Conservation (phyloP, 2,329 filamentous ascomycete species). For the Fusarium devonianum region DNA sequence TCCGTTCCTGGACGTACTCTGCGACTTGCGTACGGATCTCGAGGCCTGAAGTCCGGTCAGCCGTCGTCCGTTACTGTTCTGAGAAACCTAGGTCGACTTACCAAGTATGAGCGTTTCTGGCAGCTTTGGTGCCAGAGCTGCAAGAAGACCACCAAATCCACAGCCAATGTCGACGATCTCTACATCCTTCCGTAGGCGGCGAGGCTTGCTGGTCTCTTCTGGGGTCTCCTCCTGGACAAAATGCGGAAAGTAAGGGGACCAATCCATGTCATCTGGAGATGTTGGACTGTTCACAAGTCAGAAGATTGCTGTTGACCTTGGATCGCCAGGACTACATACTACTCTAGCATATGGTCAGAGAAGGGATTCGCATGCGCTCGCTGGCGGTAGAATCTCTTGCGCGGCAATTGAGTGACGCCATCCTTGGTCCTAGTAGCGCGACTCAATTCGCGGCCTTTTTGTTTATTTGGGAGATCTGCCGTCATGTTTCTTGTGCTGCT, state of each 20-base stretch:
- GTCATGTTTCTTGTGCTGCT: constrained; percentile 34
- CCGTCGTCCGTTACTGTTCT: too few species aligned
- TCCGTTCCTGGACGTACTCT: constrained; percentile 87
- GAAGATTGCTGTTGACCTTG: constrained; percentile 4
- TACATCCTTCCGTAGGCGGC: constrained; percentile 65
- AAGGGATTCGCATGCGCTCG: constrained; percentile 98
- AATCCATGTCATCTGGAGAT: constrained; percentile 86
- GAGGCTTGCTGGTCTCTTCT: constrained; percentile 40
- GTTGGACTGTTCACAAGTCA: constrained; percentile 66
- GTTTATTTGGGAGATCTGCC: constrained; percentile 57
- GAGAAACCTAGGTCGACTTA: constrained; percentile 53
- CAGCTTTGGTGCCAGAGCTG: constrained; percentile 82
- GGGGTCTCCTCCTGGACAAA: constrained; percentile 61
- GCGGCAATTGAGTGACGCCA: constrained; percentile 71
- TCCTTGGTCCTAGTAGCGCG: constrained; percentile 62
- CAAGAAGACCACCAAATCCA: constrained; percentile 89
- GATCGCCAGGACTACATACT: constrained; percentile 62
- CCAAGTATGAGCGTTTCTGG: constrained; percentile 85
- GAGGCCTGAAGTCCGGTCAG: constrained; percentile 72
- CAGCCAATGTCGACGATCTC: constrained; percentile 97
- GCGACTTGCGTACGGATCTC: constrained; percentile 93
- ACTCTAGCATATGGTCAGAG: constrained; percentile 87
- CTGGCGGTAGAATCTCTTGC: constrained; percentile 96
- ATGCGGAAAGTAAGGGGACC: constrained; percentile 82
- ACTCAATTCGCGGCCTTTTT: constrained; percentile 71